phyloP scores from a whole-genome alignment of 2,329 filamentous ascomycete genomes.

The Fusarium beomiforme region DNA sequence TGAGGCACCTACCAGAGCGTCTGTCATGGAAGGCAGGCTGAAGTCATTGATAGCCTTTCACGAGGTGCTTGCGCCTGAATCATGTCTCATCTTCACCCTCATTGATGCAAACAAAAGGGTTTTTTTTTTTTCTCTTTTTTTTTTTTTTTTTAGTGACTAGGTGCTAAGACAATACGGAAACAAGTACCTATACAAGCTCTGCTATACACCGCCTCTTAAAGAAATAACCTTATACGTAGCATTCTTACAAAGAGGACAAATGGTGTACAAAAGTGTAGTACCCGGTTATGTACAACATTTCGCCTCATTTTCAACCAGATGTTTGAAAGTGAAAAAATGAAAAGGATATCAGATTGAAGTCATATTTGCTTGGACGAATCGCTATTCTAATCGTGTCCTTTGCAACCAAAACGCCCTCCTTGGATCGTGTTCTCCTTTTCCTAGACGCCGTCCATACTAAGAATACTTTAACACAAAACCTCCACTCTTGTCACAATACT shows the following conservation, averaged over 20 bases:
- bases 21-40: too few species aligned
- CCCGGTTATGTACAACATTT: not conserved
- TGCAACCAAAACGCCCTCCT: slow-evolving; percentile 16
- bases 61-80: not conserved
- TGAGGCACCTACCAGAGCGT: not conserved
- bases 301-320: slow-evolving; percentile 9
- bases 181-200: not conserved
- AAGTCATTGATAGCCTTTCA: too few species aligned
- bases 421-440: slow-evolving; percentile 3
- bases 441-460: slow-evolving; percentile 24
- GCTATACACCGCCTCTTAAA: not conserved
- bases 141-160: too few species aligned
- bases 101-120: not conserved
- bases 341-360: not conserved
- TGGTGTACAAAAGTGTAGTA: slow-evolving; percentile 1
- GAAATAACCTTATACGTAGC: slow-evolving; percentile 8
- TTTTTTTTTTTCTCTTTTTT: too few species aligned
- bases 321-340: not conserved
- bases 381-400: not conserved
- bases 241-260: not conserved
- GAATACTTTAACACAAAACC: not conserved
- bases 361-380: not conserved
- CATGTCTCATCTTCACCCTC: not conserved
- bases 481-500: not conserved
- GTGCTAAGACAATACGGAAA: not conserved